A percentile compares a stretch with the other conserved stretches of the same genome.
Conservation (phyloP, 177 flowering plant genomes). For the Tripterygium wilfordii region DNA sequence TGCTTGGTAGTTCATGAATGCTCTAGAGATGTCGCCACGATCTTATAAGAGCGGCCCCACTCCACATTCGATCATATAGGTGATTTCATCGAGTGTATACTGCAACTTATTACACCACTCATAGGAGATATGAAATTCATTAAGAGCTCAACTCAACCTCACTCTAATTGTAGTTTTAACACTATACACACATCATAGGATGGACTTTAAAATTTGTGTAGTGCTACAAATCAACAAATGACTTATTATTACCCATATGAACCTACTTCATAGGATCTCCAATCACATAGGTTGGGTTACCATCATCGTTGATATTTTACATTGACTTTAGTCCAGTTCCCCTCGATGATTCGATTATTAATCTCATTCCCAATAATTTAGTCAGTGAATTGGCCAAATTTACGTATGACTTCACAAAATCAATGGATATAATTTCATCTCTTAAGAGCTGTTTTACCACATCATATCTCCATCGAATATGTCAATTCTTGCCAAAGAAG, state of each 20-base stretch:
- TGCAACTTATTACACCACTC: too few species aligned
- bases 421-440: constrained; percentile 3
- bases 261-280: neutral
- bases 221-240: too few species aligned
- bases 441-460: neutral
- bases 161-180: too few species aligned
- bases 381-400: constrained; percentile 10
- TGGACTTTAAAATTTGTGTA: too few species aligned
- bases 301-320: neutral
- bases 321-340: constrained; percentile 2
- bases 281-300: constrained; percentile 2
- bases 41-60: neutral
- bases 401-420: constrained; percentile 6
- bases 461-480: constrained; percentile 3
- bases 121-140: too few species aligned
- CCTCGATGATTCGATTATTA: constrained; percentile 3
- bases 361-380: neutral
- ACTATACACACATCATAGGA: too few species aligned
- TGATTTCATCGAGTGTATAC: too few species aligned
- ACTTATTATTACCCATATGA: too few species aligned
- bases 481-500: constrained; percentile 6
- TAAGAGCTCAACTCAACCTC: too few species aligned
- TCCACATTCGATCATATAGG: too few species aligned
- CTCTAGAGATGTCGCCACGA: too few species aligned
- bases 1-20: too few species aligned